Conservation (phyloP, 2,329 filamentous ascomycete species). For the Phaeosphaeria sp. region DNA sequence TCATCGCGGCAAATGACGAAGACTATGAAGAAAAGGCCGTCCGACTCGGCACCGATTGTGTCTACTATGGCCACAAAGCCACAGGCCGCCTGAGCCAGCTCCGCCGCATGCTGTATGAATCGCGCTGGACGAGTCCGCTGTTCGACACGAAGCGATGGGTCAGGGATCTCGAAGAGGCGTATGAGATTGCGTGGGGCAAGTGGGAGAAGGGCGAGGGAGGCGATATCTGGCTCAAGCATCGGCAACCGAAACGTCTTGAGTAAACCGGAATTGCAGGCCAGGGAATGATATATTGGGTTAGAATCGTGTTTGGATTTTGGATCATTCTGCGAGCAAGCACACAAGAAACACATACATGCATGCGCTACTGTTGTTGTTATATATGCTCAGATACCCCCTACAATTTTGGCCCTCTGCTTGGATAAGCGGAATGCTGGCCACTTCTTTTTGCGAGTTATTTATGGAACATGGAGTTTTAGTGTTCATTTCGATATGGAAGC, state of each 20-base stretch:
- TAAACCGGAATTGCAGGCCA: background rate
- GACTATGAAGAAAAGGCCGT: conserved; percentile 76
- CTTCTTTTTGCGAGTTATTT: background rate
- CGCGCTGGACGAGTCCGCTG: conserved; percentile 83
- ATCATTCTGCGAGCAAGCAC: background rate
- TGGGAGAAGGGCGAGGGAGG: conserved; percentile 90
- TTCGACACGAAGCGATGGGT: conserved; percentile 96
- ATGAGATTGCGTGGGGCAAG: conserved; percentile 83
- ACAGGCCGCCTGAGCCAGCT: conserved; percentile 78
- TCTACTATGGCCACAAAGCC: conserved; percentile 40
- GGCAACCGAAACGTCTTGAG: background rate
- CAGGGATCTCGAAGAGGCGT: conserved; percentile 83
- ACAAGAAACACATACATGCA: background rate
- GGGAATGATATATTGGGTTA: background rate
- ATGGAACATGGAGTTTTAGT: background rate
- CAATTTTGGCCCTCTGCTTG: background rate
- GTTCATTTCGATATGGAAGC: background rate
- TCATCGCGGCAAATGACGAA: conserved; percentile 79
- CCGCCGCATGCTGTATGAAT: conserved; percentile 80
- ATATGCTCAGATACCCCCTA: background rate
- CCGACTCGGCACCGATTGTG: conserved; percentile 39
- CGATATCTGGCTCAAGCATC: conserved; percentile 77
- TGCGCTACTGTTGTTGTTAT: background rate
- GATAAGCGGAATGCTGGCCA: background rate
- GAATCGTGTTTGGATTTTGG: background rate